Evolutionary conservation across 164 flowering plant species (phyloP), one percentile per base, ranked within the genome.

Genomic region (Macadamia tetraphylla): DNA sequence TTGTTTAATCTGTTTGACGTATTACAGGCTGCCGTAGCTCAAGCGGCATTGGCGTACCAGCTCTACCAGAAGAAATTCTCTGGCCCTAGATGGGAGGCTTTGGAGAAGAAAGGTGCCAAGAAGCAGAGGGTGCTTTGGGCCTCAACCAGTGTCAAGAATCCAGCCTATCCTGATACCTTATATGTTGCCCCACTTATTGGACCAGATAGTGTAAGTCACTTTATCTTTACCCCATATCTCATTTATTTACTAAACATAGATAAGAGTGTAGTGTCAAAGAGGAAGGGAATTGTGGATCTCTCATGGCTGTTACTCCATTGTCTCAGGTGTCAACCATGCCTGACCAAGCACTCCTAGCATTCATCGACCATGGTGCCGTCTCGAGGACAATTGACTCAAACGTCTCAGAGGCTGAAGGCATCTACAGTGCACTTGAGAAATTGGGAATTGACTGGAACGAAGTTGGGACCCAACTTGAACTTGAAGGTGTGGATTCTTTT

Each of bases 81-180:
- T 35, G 99, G 99, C 59, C 96, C 99, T 64, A 85, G 99, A 73
- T 95, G 99, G 99, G 98, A 95, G 74, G 96, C 97, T 76, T 58
- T 95, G 75, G 98, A 86, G 76, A 92, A 94, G 81, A 92, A 92
- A 75, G 99, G 99, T 73, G 99, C 99, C 60, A 95, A 95, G 90
- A 95, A 95, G 82, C 99, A 95, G 80, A 88, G 99, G 75, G 51
- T 95, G 72, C 83, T 94, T n/a, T 94, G 99, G 99, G 99, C 99
- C 44, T 92, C 99, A 51, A 94, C 99, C 65, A 85, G 98, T 75
- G 99, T 94, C 12, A 94, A 94, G 85, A 94, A 94, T 64, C 99
- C 92, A 64, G 98, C 99, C 52, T 95, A 95, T 76, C 80, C 93
- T 15, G 98, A 92, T 71, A 95, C 99, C 29, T 65, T 95, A 52